A percentile compares a stretch with the other conserved stretches of the same genome.
Conservation (phyloP, 2,329 filamentous ascomycete genomes). For the Fusarium incarnatum region DNA sequence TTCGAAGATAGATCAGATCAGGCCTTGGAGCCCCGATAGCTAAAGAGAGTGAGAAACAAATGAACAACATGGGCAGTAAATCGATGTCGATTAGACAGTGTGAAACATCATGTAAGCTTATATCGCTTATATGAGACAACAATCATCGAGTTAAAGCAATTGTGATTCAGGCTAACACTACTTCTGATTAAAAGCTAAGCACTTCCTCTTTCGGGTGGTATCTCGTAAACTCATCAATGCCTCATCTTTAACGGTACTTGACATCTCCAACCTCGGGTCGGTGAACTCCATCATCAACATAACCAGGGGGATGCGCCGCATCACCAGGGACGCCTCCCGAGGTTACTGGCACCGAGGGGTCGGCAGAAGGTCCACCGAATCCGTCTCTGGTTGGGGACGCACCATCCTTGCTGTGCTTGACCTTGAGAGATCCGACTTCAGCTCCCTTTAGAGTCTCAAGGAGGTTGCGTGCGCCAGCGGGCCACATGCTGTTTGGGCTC, state of each 20-base stretch:
- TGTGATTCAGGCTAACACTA: conserved; percentile 1
- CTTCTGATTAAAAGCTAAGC: not conserved
- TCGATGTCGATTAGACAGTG: accelerated
- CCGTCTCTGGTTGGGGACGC: conserved; percentile 14
- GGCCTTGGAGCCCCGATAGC: not conserved
- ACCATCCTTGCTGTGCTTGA: conserved; percentile 34
- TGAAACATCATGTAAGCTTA: not conserved
- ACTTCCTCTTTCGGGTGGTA: conserved; percentile 25
- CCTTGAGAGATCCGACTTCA: conserved; percentile 46
- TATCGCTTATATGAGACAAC: not conserved
- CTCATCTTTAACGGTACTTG: conserved; percentile 38
- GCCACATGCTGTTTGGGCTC: conserved; percentile 48
- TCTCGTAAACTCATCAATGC: conserved; percentile 21
- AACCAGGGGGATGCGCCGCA: conserved; percentile 37
- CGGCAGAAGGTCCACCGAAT: conserved; percentile 21
- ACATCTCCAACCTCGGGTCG: conserved; percentile 43
- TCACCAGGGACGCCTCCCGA: conserved; percentile 10
- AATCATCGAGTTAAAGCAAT: not conserved
- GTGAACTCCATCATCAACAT: conserved; percentile 42
- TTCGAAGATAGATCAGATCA: accelerated
- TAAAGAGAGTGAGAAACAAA: not conserved
- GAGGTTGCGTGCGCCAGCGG: conserved; percentile 48
- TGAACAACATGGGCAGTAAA: not conserved
- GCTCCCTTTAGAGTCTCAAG: conserved; percentile 50
- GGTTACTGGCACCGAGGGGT: conserved; percentile 17